A percentile compares a stretch with the other conserved stretches of the same genome.
Evolutionary conservation across 257 asterid species (phyloP).

Genomic region (Jacaranda copaia): DNA sequence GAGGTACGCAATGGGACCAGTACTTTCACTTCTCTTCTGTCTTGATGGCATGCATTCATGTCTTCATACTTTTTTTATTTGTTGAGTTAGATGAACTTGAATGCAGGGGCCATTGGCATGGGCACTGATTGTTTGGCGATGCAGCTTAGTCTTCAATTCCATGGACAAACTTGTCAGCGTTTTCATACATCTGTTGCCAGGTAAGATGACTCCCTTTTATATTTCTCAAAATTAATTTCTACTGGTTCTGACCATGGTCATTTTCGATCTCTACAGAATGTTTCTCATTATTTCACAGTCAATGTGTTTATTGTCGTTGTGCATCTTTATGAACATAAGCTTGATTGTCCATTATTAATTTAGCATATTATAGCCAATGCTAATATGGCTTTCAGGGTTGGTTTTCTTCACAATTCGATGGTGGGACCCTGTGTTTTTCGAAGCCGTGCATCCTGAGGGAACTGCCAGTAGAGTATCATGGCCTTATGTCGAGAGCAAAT

Average conservation of each 20-base stretch:
- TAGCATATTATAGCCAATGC: neutral
- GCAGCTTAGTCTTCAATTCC: conserved; percentile 96
- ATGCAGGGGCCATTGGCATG: conserved; percentile 97
- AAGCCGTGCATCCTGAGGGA: conserved; percentile 91
- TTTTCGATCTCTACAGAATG: too few species aligned
- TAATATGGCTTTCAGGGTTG: conserved; percentile 61
- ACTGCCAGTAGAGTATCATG: conserved; percentile 71
- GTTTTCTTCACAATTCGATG: conserved; percentile 97
- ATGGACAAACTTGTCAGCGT: conserved; percentile 96
- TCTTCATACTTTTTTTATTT: neutral
- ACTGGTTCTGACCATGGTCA: neutral
- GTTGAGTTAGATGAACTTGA: neutral
- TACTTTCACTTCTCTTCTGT: neutral
- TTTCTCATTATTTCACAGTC: neutral
- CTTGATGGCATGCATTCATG: conserved; percentile 14
- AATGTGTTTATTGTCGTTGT: too few species aligned
- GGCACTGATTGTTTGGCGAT: conserved; percentile 97
- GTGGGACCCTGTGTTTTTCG: conserved; percentile 92
- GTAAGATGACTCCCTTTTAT: conserved; percentile 52
- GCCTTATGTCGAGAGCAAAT: conserved; percentile 81
- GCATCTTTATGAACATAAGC: too few species aligned
- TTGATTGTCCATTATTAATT: too few species aligned
- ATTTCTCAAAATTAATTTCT: conserved; percentile 20
- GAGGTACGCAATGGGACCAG: conserved; percentile 63
- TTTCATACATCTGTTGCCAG: conserved; percentile 96